Base-by-base conservation (phyloP, 2,329 filamentous ascomycete species). In the Fusarium sp. region DNA sequence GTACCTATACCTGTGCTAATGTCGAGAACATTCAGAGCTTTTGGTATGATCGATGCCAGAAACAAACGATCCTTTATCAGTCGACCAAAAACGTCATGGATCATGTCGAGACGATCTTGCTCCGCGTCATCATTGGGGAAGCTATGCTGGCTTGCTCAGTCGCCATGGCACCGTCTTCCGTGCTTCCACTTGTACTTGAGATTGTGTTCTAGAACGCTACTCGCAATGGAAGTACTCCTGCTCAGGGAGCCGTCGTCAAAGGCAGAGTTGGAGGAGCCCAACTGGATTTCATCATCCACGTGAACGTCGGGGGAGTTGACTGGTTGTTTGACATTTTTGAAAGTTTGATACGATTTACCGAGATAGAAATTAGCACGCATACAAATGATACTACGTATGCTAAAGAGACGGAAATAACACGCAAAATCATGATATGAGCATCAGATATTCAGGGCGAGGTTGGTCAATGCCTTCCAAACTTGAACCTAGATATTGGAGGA, bases 1-100 rank as follows among this genome's bases (percentile, higher is more conserved):
- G 79, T 81, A 1, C 80, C 79, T 0, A 79, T 82, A 10, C 80
- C 80, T n/a, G n/a, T n/a, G n/a, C n/a, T 3, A 1, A 81, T 66
- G 15, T 80, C 78, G 9, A 80, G 67, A 14, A 81, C 73, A 11
- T 59, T 79, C 71, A n/a, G 77, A 69, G 57, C 71, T 61, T 76
- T 67, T 0, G 73, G 73, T 0, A 72, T 42, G 3, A 81, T 70
- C 1, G 77, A 77, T 0, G 77, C 73, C 1, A 72, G 57, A 46
- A 73, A 75, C 4, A 80, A 67, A 4, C 71, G 68, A 15, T 75
- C 73, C n/a, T 72, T 66, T 8, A 78, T 54, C 13, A 75, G 52
- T 14, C 73, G 67, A 11, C 43, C 65, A 15, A 72, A 73, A 13
- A 75, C 69, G 31, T 77, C 70, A 44, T 79, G 76, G 4, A 74